Evolutionary conservation across 2,329 filamentous ascomycete genomes (phyloP).

Genomic region (Pyricularia grisea): DNA sequence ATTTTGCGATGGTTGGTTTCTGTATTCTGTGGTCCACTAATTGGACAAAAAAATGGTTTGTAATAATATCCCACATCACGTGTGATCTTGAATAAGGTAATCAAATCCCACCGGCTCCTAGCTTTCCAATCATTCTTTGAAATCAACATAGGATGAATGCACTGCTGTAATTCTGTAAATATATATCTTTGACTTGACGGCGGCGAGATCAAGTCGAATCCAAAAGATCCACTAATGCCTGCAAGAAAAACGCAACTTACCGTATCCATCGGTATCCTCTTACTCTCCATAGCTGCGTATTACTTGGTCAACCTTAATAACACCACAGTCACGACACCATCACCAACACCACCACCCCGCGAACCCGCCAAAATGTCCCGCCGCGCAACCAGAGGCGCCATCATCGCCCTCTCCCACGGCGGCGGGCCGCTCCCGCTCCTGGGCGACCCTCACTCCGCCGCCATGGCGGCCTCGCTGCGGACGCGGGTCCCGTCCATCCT

Average conservation of each 20-base stretch:
- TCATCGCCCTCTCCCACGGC: constrained; percentile 39
- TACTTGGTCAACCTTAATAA: neutral
- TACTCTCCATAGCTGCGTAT: neutral
- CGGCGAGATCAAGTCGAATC: neutral
- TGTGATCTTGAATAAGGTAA: neutral
- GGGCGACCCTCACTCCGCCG: constrained; percentile 40
- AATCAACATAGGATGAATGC: neutral
- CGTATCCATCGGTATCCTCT: neutral
- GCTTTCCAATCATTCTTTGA: neutral
- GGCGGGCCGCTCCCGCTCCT: constrained; percentile 50
- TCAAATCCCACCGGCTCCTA: neutral
- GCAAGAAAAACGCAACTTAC: neutral
- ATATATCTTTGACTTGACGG: neutral
- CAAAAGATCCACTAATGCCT: neutral
- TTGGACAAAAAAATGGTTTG: neutral
- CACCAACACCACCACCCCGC: neutral
- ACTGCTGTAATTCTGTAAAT: neutral
- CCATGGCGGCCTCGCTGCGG: constrained; percentile 41
- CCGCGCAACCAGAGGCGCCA: constrained; percentile 20
- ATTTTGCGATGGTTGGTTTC: neutral
- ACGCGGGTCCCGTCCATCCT: constrained; percentile 46
- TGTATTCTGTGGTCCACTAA: neutral
- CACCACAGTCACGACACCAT: neutral
- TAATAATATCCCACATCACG: neutral
- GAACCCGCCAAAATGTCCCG: neutral